phyloP scores from a whole-genome alignment of 495 filamentous ascomycete genomes.

The Glutinoglossum americanum region DNA sequence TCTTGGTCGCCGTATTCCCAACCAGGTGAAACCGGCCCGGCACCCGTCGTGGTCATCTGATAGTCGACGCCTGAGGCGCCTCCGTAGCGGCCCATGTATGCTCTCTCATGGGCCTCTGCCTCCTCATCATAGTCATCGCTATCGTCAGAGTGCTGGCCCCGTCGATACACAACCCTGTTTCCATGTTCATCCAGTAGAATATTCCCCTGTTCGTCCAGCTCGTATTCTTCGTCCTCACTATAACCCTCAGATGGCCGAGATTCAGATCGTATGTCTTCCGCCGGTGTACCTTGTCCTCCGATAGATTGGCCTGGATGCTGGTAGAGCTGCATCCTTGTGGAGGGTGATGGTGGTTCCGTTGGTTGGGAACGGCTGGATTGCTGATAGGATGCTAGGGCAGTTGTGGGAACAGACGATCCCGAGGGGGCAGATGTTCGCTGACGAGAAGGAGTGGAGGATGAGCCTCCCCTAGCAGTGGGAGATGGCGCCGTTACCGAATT shows the following conservation, averaged over 20 bases:
- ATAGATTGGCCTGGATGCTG: conserved; percentile 14
- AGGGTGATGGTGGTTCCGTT: conserved; percentile 11
- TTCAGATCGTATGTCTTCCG: conserved; percentile 9
- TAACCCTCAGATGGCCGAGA: conserved; percentile 23
- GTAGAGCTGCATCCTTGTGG: conserved; percentile 9
- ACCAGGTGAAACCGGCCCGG: conserved; percentile 8
- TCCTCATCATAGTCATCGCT: conserved; percentile 28
- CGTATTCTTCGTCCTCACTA: conserved; percentile 30
- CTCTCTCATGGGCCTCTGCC: conserved; percentile 15
- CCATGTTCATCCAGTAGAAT: conserved; percentile 25
- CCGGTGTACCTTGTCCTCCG: conserved; percentile 12
- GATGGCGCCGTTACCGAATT: conserved; percentile 6
- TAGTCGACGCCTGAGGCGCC: too few relatives aligned
- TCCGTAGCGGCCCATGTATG: conserved; percentile 7
- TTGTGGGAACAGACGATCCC: conserved; percentile 15
- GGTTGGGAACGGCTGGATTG: too few relatives aligned
- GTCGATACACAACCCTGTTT: conserved; percentile 22
- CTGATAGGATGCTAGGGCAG: conserved; percentile 12
- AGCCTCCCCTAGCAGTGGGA: neutral
- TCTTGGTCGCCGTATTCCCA: conserved; percentile 6
- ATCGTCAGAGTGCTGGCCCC: conserved; percentile 21
- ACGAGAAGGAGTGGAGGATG: conserved; percentile 9
- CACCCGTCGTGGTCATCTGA: conserved; percentile 9
- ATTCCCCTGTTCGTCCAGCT: conserved; percentile 27
- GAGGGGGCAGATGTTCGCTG: conserved; percentile 13